Percentiles rank a stretch among this genome's conserved stretches.
These are phyloP conservation scores for Pestalotiopsis sp. DNA, from an alignment of 2,329 filamentous ascomycete genomes.

Conservation along the genomic window DNA sequence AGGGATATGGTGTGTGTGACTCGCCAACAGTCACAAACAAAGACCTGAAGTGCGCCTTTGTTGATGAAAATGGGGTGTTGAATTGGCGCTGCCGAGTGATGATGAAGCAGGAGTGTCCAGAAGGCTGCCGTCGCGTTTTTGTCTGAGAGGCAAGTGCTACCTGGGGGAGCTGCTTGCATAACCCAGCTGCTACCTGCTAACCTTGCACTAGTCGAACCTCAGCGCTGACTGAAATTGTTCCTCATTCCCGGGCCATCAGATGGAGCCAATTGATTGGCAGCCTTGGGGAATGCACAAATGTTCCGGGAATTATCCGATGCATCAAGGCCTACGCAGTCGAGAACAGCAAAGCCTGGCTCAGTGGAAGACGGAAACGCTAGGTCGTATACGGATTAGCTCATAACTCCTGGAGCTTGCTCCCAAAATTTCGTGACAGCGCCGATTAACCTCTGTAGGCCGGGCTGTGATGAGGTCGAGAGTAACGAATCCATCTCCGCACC, in stretches of 20 bases:
- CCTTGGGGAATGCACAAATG: neutral
- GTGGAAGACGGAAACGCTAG: neutral
- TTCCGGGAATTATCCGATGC: conserved; percentile 1
- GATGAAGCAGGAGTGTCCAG: neutral
- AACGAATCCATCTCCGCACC: conserved; percentile 21
- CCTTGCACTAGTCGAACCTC: neutral
- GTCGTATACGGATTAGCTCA: neutral
- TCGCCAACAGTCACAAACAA: conserved; percentile 3
- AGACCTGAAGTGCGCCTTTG: neutral
- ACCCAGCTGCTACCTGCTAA: neutral
- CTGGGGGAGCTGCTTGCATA: neutral
- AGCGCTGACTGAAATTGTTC: neutral
- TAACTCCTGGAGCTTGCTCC: conserved; percentile 3
- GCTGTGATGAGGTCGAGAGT: conserved; percentile 24
- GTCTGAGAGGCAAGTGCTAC: neutral
- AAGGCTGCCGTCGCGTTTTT: conserved; percentile 8
- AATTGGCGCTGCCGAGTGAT: neutral
- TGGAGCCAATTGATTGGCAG: neutral
- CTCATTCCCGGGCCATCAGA: neutral
- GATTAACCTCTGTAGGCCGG: neutral
- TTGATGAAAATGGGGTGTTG: neutral
- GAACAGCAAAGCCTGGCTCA: no score
- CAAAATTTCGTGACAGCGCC: conserved; percentile 19
- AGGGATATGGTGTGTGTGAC: neutral
- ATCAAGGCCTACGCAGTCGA: neutral